Evolutionary conservation across 305 asterid genomes (phyloP).

Genomic region (Plantago lanceolata): DNA sequence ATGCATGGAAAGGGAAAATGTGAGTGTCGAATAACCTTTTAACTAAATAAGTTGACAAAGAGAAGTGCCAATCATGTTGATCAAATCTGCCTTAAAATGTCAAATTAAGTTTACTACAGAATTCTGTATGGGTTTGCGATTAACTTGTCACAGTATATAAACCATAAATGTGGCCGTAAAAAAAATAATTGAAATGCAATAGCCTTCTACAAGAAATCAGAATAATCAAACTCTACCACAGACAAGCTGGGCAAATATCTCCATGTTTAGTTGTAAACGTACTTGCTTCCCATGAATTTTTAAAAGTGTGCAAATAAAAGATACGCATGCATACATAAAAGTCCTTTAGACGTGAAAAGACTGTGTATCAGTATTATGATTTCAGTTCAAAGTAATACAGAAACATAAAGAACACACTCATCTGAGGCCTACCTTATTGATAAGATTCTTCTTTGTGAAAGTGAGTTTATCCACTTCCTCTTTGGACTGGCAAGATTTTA

Average conservation of each 20-base stretch:
- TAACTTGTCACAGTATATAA: background rate
- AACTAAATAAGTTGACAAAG: slow-evolving; percentile 20
- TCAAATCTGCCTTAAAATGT: background rate
- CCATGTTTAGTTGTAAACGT: background rate
- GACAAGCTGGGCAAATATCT: no score
- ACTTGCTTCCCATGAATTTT: background rate
- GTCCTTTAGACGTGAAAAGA: background rate
- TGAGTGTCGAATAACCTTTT: slow-evolving; percentile 10
- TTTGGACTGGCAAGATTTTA: slow-evolving; percentile 64
- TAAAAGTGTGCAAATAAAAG: no score
- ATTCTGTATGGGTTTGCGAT: background rate
- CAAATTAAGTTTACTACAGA: background rate
- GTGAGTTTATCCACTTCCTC: slow-evolving; percentile 84
- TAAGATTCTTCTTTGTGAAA: slow-evolving; percentile 70
- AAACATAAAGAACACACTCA: background rate
- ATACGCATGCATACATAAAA: background rate
- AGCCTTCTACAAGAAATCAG: background rate
- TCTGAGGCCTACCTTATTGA: slow-evolving; percentile 55
- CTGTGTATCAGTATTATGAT: background rate
- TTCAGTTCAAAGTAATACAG: background rate
- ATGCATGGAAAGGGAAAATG: slow-evolving; percentile 6
- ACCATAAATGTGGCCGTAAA: background rate
- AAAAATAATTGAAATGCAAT: background rate
- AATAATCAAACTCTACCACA: no score
- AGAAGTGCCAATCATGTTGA: slow-evolving; percentile 9